Evolutionary conservation across 352 stramenopile genomes (phyloP), one percentile per base, ranked within the genome.

Genomic region (Phytophthora quininea): DNA sequence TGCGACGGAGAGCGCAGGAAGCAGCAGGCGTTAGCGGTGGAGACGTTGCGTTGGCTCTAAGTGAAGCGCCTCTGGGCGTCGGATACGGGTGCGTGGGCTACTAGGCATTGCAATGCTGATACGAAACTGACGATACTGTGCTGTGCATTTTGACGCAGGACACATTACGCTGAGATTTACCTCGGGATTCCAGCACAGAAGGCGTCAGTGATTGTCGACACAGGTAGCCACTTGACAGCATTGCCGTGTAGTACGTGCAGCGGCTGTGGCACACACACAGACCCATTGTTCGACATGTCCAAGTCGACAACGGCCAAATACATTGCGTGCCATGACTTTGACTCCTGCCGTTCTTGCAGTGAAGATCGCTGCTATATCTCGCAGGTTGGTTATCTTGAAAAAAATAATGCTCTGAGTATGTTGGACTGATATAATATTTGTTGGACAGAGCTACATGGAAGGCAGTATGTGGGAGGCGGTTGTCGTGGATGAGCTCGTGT

Each of bases 391-490:
- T 29, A 49, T 49, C 19, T 49, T 12, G 19, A 0, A 24, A 24
- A 27, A 49, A 40, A 40, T 11, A 11, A 6, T 40, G 35, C 35
- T 40, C 35, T 24, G 35, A 40, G 46, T 5, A 33, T 14, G 30
- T 53, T 53, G 2, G 8, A 27, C 14, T 49, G 43, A 49, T n/a
- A 10, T 3, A 49, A 14, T 64, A 8, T 24, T 29, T 47, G 32
- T 38, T 51, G 38, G 38, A 27, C 57, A 94, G 84, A 86, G 76
- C 42, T 97, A 97, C 64, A 91, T 86, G 24, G 90, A 97, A 77
- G 89, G 90, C 37, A 97, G 90, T 59, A 92, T 91, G 75, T 97
- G 90, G 90, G 74, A 83, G 30, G 88, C 88, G 3, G 73, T 92
- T 11, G 76, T 96, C 37, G 76, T 96, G 11, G 76, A 93, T 37